Evolutionary conservation across 495 filamentous ascomycete genomes (phyloP), one percentile per base, ranked within the genome.

Genomic region (Annulohypoxylon moriforme): DNA sequence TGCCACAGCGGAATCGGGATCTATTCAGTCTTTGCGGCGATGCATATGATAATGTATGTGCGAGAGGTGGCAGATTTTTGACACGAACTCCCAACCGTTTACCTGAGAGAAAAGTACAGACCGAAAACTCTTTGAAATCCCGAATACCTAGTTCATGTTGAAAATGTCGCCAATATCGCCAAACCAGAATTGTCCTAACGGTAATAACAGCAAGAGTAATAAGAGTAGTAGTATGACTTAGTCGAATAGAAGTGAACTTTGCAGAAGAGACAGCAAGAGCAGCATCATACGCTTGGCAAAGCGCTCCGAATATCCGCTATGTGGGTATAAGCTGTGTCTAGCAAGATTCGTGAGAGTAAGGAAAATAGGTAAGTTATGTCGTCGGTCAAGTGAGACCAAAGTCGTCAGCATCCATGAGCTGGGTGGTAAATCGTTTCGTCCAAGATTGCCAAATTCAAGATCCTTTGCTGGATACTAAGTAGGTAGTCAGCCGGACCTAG

Each of bases 251-350:
- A 74, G 27, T 33, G 58, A 62, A 66, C 31, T 49, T 61, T 46
- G 59, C 57, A 13, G 53, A 49, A 67, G 58, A 40, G 59, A 64
- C 44, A 68, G 63, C 72, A 68, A 65, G 38, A 67, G 53, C 57
- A 59, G 67, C 3, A 64, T 34, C 52, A 25, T 22, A 64, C 60
- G 59, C 55, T 24, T 18, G 27, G 53, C 1, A 25, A 60, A 27
- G 61, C 53, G 31, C 53, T 66, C 10, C 34, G 59, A 56, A 60
- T 27, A 50, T 64, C 72, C 29, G 25, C 58, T 31, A 40, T 52
- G n/a, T 64, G 68, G 72, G 72, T 74, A 74, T 74, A 71, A 56
- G 63, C 63, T 57, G 59, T 31, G 58, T 71, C 72, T 61, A 64
- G 63, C 59, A 74, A 68, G 58, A 71, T 67, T 57, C 53, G 27